Base-by-base conservation (phyloP, 345 rosid genomes). In the Brassica nigra region DNA sequence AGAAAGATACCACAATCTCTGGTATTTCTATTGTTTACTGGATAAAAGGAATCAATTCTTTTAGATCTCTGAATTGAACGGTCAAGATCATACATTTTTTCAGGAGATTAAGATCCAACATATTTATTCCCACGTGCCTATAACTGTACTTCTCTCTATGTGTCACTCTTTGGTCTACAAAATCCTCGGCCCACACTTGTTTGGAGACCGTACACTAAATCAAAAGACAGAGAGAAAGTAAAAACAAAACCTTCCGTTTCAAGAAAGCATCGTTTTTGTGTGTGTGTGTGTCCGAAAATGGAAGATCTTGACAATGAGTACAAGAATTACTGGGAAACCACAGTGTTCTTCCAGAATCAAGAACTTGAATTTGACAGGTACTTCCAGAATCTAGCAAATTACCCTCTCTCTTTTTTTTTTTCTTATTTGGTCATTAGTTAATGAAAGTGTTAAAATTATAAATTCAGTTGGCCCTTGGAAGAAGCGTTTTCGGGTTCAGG, bases 241-340 rank as follows among this genome's bases (percentile, higher is more conserved):
- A 39, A 66, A 39, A 37, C 27, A 47, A 68, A 80, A 67, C 57
- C 79, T 80, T 74, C 79, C 49, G 16, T 70, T 75, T 70, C 76
- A 80, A 75, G 83, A 64, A 80, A 80, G 76, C 66, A 80, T 80
- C 4, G 57, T 62, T 62, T 33, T 34, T 47, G 2, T 58, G 8
- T 10, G 27, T 59, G 14, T 30, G 33, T 67, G 28, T 52, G 75
- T 80, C 71, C 39, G 62, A 70, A 75, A 75, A 80, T 80, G 83
- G 83, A 80, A 70, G 23, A 75, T 55, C 76, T 75, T 2, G 76
- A 58, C 0, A 80, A 78, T 6, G 97, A 91, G 52, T 91, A 83
- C 86, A 84, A 70, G 47, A 86, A 90, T 47, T 88, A 85, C 33
- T 90, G 94, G 92, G 97, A 90, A 69, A 90, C 94, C 4, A 88